phyloP scores from a whole-genome alignment of 805 yeast species.

The Blastobotrys peoriensis region DNA sequence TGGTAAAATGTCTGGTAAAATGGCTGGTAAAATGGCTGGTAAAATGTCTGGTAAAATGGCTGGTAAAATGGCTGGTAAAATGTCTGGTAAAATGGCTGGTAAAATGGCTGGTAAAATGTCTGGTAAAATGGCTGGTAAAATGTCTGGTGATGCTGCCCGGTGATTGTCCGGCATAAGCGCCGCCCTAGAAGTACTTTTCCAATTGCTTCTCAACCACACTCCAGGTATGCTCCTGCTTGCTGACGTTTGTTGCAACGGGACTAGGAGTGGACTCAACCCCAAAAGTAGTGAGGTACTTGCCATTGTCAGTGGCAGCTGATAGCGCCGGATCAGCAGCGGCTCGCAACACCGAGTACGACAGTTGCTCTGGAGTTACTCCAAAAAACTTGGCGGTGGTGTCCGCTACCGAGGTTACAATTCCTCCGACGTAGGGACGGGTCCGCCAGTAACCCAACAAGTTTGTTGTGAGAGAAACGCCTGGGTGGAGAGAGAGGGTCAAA shows the following conservation, averaged over 20 bases:
- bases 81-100: no score
- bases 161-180: no score
- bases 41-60: no score
- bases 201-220: conserved; percentile 67
- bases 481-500: conserved; percentile 63
- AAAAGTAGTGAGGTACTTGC: conserved; percentile 58
- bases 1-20: no score
- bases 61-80: no score
- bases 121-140: no score
- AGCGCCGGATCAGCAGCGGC: conserved; percentile 54
- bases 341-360: conserved; percentile 56
- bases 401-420: conserved; percentile 63
- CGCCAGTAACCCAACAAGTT: conserved; percentile 73
- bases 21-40: no score
- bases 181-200: no score
- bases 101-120: no score
- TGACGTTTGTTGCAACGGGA: conserved; percentile 48
- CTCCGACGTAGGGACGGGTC: conserved; percentile 69
- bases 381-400: conserved; percentile 61
- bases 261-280: conserved; percentile 57
- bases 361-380: conserved; percentile 70
- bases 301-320: conserved; percentile 51
- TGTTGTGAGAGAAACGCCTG: conserved; percentile 83
- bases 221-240: conserved; percentile 67
- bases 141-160: no score